Evolutionary conservation across 2,329 filamentous ascomycete species (phyloP), one percentile per base, ranked within the genome.

Genomic region (Pseudogymnoascus sp.): DNA sequence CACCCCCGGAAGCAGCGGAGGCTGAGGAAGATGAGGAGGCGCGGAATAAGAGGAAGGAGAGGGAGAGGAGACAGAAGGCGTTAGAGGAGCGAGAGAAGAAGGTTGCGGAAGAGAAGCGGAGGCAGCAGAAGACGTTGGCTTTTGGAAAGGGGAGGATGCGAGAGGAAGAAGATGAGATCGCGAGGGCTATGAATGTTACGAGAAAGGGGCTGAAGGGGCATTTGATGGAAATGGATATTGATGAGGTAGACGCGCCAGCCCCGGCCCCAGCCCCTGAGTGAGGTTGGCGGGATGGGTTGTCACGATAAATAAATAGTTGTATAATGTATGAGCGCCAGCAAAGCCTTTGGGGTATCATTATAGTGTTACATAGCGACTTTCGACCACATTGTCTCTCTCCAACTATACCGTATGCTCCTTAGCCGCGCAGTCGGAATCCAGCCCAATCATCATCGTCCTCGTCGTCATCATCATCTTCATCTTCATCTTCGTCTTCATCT

Each of bases 141-240:
- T 79, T 78, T 47, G 84, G 85, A 18, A 86, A 82, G 67, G 84
- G 83, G 0, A 74, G 80, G 47, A 67, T 90, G 58, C 75, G 83
- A 35, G 86, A 89, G 62, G 85, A 86, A 65, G 87, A 90, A 73
- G 77, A 79, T 64, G 85, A 89, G 68, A 73, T 91, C 61, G 81
- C 88, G 68, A 76, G 78, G 64, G 88, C 88, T 1, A 87, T 90
- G 85, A 80, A 80, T 62, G 80, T 90, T 11, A 80, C 81, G 0
- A 89, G 87, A 72, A 82, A 79, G 63, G 88, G 87, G 0, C 64
- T 90, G 65, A 81, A 83, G 68, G 81, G 79, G 22, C 85, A 90
- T 70, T 68, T 89, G 61, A 68, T 74, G 58, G 57, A 58, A 14
- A 58, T 58, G 57, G 57, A 38, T 58, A 12, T 58, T 25, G 65